phyloP scores from a whole-genome alignment of 2,329 filamentous ascomycete genomes.

The Amesomyces nigricolor region DNA sequence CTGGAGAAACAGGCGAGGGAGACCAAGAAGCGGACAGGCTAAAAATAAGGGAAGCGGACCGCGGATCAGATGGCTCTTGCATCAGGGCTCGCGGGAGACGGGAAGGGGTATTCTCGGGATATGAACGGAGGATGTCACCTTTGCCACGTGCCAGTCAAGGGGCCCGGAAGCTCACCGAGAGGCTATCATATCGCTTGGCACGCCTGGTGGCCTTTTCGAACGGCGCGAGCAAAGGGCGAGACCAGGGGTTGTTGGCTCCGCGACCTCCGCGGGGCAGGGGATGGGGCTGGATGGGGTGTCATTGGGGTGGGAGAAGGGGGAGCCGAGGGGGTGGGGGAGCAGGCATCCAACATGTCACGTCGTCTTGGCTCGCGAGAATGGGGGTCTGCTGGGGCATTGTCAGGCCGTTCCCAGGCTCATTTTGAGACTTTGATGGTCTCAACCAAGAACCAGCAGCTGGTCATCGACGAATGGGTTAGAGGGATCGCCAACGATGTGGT shows the following conservation, averaged over 20 bases:
- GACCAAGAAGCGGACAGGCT: neutral
- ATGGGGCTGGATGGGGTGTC: neutral
- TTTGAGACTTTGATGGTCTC: neutral
- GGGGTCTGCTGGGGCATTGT: neutral
- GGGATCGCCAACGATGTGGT: constrained; percentile 4
- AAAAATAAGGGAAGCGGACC: neutral
- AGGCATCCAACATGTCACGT: neutral
- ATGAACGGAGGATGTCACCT: neutral
- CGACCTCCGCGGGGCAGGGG: neutral
- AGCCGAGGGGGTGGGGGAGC: neutral
- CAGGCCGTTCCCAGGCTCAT: neutral
- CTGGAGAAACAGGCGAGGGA: constrained; percentile 35
- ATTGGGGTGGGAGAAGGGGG: neutral
- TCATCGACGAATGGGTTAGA: neutral
- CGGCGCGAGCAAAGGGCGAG: neutral
- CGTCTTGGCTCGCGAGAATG: neutral
- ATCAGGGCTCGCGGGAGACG: neutral
- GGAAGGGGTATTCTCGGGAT: neutral
- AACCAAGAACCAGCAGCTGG: neutral
- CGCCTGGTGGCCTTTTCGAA: neutral
- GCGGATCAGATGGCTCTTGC: neutral
- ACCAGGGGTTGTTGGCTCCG: neutral
- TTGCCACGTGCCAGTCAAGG: constrained; percentile 16
- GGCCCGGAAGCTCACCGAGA: constrained; percentile 8
- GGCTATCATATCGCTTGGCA: constrained; percentile 1